A percentile compares a stretch with the other conserved stretches of the same genome.
These are phyloP conservation scores for Annulohypoxylon nitens DNA, from an alignment of 495 filamentous ascomycete genomes.

Conservation along the genomic window DNA sequence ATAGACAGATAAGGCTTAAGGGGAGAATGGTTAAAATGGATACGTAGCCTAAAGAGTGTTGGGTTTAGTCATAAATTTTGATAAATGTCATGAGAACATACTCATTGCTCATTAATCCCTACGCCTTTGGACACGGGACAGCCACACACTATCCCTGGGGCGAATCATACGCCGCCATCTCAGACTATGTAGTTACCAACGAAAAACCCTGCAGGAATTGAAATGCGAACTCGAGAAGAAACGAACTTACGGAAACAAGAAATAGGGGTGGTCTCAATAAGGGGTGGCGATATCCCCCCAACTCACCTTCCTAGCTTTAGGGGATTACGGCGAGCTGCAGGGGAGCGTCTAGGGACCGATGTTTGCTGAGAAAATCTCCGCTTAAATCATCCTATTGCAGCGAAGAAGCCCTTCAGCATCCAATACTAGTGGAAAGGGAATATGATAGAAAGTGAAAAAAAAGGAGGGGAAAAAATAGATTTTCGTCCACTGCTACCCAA, in stretches of 20 bases:
- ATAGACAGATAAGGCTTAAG: too few relatives aligned
- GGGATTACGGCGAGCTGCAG: too few relatives aligned
- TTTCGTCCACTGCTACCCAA: too few relatives aligned
- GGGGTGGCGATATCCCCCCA: not conserved
- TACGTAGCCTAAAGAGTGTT: too few relatives aligned
- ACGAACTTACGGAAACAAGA: not conserved
- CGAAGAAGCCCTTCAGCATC: not conserved
- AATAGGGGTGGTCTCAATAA: not conserved
- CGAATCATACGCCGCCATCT: conserved; percentile 15
- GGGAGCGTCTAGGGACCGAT: too few relatives aligned
- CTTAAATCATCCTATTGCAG: not conserved
- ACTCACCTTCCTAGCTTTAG: not conserved
- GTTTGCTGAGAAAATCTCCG: not conserved
- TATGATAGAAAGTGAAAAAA: not conserved
- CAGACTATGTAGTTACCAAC: not conserved
- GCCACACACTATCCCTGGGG: not conserved
- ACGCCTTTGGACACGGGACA: not conserved
- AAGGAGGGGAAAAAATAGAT: too few relatives aligned
- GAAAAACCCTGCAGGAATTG: not conserved
- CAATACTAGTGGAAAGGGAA: too few relatives aligned
- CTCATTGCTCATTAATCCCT: conserved; percentile 16
- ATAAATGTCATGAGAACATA: conserved; percentile 9
- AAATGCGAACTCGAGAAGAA: not conserved
- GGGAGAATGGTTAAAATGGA: too few relatives aligned
- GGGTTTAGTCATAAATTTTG: not conserved